These are phyloP conservation scores for Sphenostylis stenocarpa DNA, from an alignment of 306 rosid species.

Conservation along the genomic window DNA sequence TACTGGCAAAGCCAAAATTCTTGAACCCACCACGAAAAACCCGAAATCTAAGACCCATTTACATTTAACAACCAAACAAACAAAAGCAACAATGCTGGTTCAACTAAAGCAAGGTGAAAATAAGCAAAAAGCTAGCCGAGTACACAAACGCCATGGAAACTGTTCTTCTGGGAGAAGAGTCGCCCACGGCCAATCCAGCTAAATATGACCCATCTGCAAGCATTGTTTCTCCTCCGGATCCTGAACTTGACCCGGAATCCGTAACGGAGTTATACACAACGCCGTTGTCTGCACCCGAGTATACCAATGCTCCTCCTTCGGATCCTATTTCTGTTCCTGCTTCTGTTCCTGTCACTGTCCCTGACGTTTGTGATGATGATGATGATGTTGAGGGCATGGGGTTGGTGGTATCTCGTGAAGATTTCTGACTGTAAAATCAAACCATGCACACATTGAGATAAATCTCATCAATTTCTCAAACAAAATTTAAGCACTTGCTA, in stretches of 20 bases:
- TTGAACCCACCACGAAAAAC: slow-evolving; percentile 31
- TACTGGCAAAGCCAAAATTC: slow-evolving; percentile 47
- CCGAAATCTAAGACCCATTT: slow-evolving; percentile 42
- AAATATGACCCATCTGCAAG: slow-evolving; percentile 82
- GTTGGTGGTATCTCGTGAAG: slow-evolving; percentile 41
- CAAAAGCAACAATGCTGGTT: slow-evolving; percentile 28
- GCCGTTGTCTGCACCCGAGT: slow-evolving; percentile 29
- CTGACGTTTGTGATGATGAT: slow-evolving; percentile 28
- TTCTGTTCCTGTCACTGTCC: slow-evolving; percentile 25
- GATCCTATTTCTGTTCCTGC: slow-evolving; percentile 23
- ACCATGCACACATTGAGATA: neutral
- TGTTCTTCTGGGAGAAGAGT: slow-evolving; percentile 51
- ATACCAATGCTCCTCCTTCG: slow-evolving; percentile 19
- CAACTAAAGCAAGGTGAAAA: slow-evolving; percentile 41
- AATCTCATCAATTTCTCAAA: neutral
- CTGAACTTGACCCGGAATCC: slow-evolving; percentile 31
- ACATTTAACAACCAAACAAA: slow-evolving; percentile 42
- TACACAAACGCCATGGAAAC: slow-evolving; percentile 13
- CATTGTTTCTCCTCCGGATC: slow-evolving; percentile 40
- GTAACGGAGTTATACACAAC: slow-evolving; percentile 24
- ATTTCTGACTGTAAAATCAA: slow-evolving; percentile 64
- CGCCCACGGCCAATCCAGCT: slow-evolving; percentile 99
- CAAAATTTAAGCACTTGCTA: neutral
- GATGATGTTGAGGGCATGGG: slow-evolving; percentile 47
- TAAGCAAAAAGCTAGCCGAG: slow-evolving; percentile 19